Base-by-base conservation (phyloP, 306 rosid species). In the Vigna trinervia region DNA sequence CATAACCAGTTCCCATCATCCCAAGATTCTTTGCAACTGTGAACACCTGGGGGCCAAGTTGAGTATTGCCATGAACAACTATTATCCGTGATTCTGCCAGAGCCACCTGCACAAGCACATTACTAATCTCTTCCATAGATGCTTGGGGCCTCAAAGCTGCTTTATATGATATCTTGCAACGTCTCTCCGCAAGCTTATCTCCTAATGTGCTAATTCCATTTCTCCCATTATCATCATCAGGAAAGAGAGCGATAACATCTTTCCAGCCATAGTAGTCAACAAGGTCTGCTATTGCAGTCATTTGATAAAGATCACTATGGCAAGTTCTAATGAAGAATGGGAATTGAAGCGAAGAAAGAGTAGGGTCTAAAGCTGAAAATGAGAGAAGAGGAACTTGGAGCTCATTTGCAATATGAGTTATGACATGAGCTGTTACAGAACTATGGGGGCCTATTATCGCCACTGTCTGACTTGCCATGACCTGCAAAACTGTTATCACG, bases 381-480 rank as follows among this genome's bases (percentile, higher is more conserved):
- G 99, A 91, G 45, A 96, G 51, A 60, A 93, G 79, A 61, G 99
- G 99, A 74, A 90, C 92, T 63, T 86, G 97, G 77, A 96, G 94
- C 87, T 93, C 98, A 32, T 89, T 90, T 57, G 99, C 98, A 78
- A 96, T 89, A 53, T 91, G 97, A 71, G 97, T 81, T 88, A 96
- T 82, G 58, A 87, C 85, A 87, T 96, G 98, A 83, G 98, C 99
- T 41, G 92, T 88, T 69, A 84, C 92, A 69, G 97, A 95, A 36
- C 74, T 82, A 76, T 88, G 99, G 8, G 99, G 99, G 6, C 99
- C 99, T 78, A 96, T 96, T 85, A 96, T 88, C 39, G 99, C 99
- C 75, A 92, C 88, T 9, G 93, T 84, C 47, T 83, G 86, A n/a
- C 52, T 84, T 83, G 87, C 90, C 90, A 91, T 91, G 83, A 96